Evolutionary conservation across 2,329 filamentous ascomycete genomes (phyloP).

Genomic region (Pseudogymnoascus sp.): DNA sequence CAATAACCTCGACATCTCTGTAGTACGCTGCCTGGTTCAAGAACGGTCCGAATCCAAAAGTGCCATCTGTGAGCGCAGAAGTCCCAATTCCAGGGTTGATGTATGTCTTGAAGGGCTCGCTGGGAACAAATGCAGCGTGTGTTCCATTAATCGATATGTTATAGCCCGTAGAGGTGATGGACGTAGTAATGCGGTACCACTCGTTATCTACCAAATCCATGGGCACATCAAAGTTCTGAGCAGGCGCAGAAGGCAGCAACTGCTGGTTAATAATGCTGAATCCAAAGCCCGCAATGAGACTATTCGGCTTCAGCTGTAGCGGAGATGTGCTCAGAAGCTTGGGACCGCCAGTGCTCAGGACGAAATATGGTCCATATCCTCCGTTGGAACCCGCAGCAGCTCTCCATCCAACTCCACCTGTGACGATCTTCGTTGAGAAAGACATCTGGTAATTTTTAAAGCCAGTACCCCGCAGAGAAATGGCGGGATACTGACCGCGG

Average conservation of each 20-base stretch:
- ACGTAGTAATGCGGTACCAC: conserved; percentile 33
- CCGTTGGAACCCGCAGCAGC: conserved; percentile 20
- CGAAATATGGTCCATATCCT: conserved; percentile 12
- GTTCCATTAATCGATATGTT: conserved; percentile 24
- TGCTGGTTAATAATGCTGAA: conserved; percentile 31
- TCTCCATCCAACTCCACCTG: conserved; percentile 32
- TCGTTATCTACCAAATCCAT: conserved; percentile 25
- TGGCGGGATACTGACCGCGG: conserved; percentile 27
- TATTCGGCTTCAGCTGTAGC: conserved; percentile 24
- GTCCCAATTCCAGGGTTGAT: conserved; percentile 9
- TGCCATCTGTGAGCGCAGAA: conserved; percentile 21
- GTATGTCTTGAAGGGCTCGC: conserved; percentile 14
- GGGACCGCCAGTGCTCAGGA: background rate
- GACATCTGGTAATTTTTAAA: conserved; percentile 31
- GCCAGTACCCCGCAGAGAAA: conserved; percentile 19
- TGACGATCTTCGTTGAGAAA: conserved; percentile 31
- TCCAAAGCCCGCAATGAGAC: conserved; percentile 28
- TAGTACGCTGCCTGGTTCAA: conserved; percentile 32
- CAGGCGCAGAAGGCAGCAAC: conserved; percentile 23
- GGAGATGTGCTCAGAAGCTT: background rate
- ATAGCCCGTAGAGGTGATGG: conserved; percentile 24
- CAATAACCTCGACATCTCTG: conserved; percentile 26
- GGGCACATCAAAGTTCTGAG: conserved; percentile 23
- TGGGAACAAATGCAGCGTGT: conserved; percentile 11
- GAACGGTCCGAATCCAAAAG: conserved; percentile 34